Percentiles rank a stretch among this genome's conserved stretches.
These are phyloP conservation scores for Stellera chamaejasme DNA, from an alignment of 345 rosid species.

Conservation along the genomic window DNA sequence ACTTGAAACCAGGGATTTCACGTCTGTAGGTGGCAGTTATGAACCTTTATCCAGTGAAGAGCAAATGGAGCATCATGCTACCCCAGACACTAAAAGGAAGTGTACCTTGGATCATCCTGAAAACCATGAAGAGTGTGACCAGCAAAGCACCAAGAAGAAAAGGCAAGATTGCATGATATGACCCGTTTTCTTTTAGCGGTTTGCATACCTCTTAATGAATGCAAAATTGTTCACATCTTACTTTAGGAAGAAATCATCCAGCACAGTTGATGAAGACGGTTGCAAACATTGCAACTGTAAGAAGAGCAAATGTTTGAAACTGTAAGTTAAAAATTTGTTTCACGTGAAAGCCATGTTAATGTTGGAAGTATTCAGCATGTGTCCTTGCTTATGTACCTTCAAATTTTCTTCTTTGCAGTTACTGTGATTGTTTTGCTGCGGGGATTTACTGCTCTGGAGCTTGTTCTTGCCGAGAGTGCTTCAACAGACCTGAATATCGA, in stretches of 20 bases:
- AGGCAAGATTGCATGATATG: conserved; percentile 22
- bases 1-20: conserved; percentile 17
- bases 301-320: conserved; percentile 54
- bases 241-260: conserved; percentile 36
- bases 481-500: conserved; percentile 46
- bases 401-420: conserved; percentile 29
- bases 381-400: not conserved
- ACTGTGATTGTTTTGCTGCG: conserved; percentile 66
- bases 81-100: conserved; percentile 27
- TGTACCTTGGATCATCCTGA: conserved; percentile 22
- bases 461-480: conserved; percentile 54
- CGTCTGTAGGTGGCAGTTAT: conserved; percentile 15
- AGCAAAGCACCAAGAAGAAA: conserved; percentile 35
- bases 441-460: conserved; percentile 46
- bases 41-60: conserved; percentile 21
- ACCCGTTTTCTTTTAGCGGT: not conserved
- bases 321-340: conserved; percentile 27
- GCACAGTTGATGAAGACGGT: conserved; percentile 25
- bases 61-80: conserved; percentile 16
- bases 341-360: not conserved
- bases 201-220: not conserved
- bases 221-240: conserved; percentile 1
- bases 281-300: conserved; percentile 59
- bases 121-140: conserved; percentile 25
- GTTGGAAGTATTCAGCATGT: not conserved